Conservation (phyloP, 108 stramenopile species). For the Epithemia pelagica region DNA sequence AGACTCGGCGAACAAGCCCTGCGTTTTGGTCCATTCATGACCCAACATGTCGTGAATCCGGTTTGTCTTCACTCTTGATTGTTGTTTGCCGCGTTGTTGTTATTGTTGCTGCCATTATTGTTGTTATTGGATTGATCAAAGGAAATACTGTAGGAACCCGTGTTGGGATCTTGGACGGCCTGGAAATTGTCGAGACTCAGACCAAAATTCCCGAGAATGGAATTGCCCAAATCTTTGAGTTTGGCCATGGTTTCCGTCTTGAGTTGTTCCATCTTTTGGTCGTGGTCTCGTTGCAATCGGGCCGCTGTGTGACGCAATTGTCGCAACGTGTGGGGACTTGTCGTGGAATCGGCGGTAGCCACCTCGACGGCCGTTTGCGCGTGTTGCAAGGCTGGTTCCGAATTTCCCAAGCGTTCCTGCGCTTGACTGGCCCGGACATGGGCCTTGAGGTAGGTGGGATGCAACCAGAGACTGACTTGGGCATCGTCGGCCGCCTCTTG, state of each 20-base stretch:
- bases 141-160: conserved; percentile 15
- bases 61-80: too few species aligned
- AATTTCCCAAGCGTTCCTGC: conserved; percentile 52
- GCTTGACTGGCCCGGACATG: conserved; percentile 68
- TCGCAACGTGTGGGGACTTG: not conserved
- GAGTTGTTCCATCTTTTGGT: conserved; percentile 83
- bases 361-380: conserved; percentile 60
- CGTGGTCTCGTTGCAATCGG: conserved; percentile 62
- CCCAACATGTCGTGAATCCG: too few species aligned
- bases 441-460: conserved; percentile 84
- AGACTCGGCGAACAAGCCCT: too few species aligned
- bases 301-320: conserved; percentile 31
- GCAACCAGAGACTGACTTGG: conserved; percentile 50
- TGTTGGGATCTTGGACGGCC: conserved; percentile 90
- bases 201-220: conserved; percentile 91
- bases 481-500: conserved; percentile 74
- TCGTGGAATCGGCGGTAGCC: conserved; percentile 45
- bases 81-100: too few species aligned
- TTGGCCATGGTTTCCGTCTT: conserved; percentile 92
- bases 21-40: too few species aligned
- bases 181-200: conserved; percentile 95
- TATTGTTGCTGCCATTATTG: too few species aligned
- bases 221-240: conserved; percentile 96
- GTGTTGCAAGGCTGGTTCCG: conserved; percentile 58
- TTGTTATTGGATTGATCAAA: conserved; percentile 6